A percentile compares a stretch with the other conserved stretches of the same genome.
phyloP scores from a whole-genome alignment of 2,329 filamentous ascomycete species.

The Colletotrichum tofieldiae region DNA sequence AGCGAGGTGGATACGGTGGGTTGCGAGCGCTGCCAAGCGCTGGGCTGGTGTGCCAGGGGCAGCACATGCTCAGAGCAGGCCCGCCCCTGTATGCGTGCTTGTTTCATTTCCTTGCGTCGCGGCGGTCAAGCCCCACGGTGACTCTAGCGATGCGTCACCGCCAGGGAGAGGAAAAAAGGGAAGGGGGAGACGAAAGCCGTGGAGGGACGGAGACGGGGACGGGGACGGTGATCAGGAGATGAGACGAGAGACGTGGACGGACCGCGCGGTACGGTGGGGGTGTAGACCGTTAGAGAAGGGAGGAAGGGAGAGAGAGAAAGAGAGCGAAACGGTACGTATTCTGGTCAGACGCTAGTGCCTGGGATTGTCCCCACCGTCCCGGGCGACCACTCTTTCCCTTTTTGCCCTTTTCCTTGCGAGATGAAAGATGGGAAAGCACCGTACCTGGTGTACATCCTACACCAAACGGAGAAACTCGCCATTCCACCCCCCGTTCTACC shows the following conservation, averaged over 20 bases:
- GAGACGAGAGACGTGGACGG: background rate
- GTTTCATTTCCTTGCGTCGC: conserved; percentile 44
- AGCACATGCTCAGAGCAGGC: conserved; percentile 26
- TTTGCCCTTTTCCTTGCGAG: background rate
- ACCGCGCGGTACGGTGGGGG: background rate
- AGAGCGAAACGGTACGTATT: background rate
- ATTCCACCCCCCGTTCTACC: background rate
- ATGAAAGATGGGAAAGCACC: background rate
- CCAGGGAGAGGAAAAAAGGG: background rate
- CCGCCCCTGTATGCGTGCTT: conserved; percentile 28
- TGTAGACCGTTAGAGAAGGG: background rate
- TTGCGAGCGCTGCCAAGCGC: background rate
- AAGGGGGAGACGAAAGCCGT: background rate
- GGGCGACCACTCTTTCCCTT: background rate
- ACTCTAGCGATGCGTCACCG: conserved; percentile 44
- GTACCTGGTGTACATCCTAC: background rate
- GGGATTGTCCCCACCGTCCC: background rate
- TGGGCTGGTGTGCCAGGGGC: conserved; percentile 31
- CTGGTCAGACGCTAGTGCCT: background rate
- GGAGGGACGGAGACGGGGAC: conserved; percentile 4
- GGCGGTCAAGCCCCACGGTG: conserved; percentile 43
- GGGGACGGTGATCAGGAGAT: conserved; percentile 1
- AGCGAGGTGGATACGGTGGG: conserved; percentile 17
- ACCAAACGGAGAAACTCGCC: background rate
- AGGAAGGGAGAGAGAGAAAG: background rate